Evolutionary conservation across 352 stramenopile species (phyloP), one percentile per base, ranked within the genome.

Genomic region (Globisporangium carolinianum): DNA sequence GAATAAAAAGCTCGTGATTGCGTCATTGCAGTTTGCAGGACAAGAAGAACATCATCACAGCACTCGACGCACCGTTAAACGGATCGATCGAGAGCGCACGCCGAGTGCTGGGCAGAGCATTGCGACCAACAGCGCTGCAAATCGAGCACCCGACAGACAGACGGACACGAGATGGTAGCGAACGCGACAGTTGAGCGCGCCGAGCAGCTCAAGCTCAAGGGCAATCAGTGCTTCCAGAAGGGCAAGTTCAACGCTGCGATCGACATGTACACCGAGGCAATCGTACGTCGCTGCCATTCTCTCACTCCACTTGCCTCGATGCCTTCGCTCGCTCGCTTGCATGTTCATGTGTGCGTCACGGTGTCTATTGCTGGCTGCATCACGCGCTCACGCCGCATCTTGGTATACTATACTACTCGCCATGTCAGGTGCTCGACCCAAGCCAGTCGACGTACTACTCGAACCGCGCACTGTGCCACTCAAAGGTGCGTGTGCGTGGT

Each of bases 211-310:
- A 93, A 93, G 71, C 68, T 84, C 51, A 76, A 80, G 59, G 83
- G 83, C 45, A 93, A 93, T 56, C 66, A 75, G 63, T 91, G 75
- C 72, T 93, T 91, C 62, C 73, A 88, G 54, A 89, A 87, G 66
- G 72, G 75, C 57, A 93, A 93, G 59, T 87, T 82, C 65, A 58
- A 64, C 37, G 80, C 83, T 12, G 83, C 83, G 55, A 86, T 93
- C 58, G 83, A 93, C 70, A 89, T 88, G 76, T 93, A 93, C 66
- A 93, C 83, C 3, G 79, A 91, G 58, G 83, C 83, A 15, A 93
- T 93, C 58, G 83, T 87, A 74, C 61, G 68, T 75, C 14, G 58
- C 12, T 56, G 39, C 39, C 42, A 55, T 50, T 47, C 47, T 61
- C 46, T 38, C 45, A 32, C 10, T 36, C 15, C 6, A 43, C 38